Evolutionary conservation across 1,139 yeast genomes (phyloP), one percentile per base, ranked within the genome.

Genomic region (Candida tropicalis): DNA sequence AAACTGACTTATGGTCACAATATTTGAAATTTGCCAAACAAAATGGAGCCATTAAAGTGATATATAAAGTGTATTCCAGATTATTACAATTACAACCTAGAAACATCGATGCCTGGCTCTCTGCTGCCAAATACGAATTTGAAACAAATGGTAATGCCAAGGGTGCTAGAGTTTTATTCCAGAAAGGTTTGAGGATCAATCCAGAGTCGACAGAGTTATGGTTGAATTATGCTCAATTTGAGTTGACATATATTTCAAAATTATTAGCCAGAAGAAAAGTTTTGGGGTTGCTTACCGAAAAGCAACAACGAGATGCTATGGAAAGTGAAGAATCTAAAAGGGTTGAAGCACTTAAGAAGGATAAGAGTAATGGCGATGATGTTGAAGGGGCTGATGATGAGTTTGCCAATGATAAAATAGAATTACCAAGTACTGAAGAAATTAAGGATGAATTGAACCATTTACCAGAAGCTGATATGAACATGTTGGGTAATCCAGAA

Each of bases 71-170:
- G 6, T 89, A 90, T 61, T 83, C 95, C 2, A 79, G 82, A 47
- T 72, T 93, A 54, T 73, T 95, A 54, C 90, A 85, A 64, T 69
- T 89, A 50, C 98, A 93, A 59, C 98, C 99, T n/a, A 78, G 88
- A 42, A 87, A 90, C 58, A 79, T 90, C 2, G 85, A 84, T 55
- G 87, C 95, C 11, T 95, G 99, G 99, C 79, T 93, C 41, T 80
- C 90, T 57, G 97, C 97, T 18, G 97, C 98, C 38, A 88, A 88
- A 60, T 90, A 89, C 63, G 98, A 95, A 66, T 84, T 88, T 56
- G 97, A 93, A 56, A 78, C 77, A 34, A 90, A 93, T 63, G 87
- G 93, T 40, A 87, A 90, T 56, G 90, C 96, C 42, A 82, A 86
- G 58, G 95, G 96, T 35, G 95, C 98, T 13, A 78, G 99, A 65